Base-by-base conservation (phyloP, 1,139 yeast species). In the Suhomyces guaymorum region DNA sequence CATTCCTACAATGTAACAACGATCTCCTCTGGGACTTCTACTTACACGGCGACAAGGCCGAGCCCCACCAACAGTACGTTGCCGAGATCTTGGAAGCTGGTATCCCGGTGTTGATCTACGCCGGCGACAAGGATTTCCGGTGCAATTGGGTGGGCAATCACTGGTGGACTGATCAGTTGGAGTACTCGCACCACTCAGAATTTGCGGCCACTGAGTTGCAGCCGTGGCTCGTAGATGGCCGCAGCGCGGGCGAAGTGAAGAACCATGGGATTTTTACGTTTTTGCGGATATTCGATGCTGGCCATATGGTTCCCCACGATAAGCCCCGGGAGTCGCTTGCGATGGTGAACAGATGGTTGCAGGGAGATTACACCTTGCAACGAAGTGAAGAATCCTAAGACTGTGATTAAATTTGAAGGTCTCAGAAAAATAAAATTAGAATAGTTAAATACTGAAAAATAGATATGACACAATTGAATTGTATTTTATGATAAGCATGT, bases 271-370 rank as follows among this genome's bases (percentile, higher is more conserved):
- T 68, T 30, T 70, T 80, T 43, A 75, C 84, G 4, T 80, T 74
- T 57, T 61, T 79, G 47, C 68, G 84, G 52, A 67, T 80, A 5
- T 78, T 63, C 47, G 78, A 73, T 42, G 84, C 82, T 37, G 85
- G 85, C 15, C 86, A 80, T 55, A 78, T 80, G 85, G 84, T 78
- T 5, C 41, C 41, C 7, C 31, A 31, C 18, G 37, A 38, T 15
- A 20, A 24, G 21, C 41, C 41, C 12, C 11, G 19, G 9, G 28
- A 31, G 22, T 24, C 37, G 9, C 28, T 37, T 4, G 20, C 15
- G n/a, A 37, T 37, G 41, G 7, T 37, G 11, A 37, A 37, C 19
- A 9, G 18, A 1, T 37, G 41, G 41, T 18, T 37, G 8, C 16
- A 22, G 11, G 41, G 41, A 2, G 37, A 37, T 15, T 33, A 30